A percentile compares a stretch with the other conserved stretches of the same genome.
These are phyloP conservation scores for Leptosphaerulina australis DNA, from an alignment of 2,329 filamentous ascomycete genomes.

Conservation along the genomic window DNA sequence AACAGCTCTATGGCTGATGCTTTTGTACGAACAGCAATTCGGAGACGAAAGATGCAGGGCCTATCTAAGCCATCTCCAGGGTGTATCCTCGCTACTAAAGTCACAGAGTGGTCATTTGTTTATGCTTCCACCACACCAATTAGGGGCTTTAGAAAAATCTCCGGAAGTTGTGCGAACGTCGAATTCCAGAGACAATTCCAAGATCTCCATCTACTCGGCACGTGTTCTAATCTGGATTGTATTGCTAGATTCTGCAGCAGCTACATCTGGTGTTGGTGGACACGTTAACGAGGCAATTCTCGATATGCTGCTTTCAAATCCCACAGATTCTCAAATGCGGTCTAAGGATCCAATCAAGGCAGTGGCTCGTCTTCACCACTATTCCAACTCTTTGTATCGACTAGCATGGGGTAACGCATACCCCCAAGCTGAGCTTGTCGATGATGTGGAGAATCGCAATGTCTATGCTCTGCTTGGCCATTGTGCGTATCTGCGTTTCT, in stretches of 20 bases:
- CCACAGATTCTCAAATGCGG: conserved; percentile 6
- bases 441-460: conserved; percentile 47
- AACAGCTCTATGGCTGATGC: conserved; percentile 47
- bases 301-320: conserved; percentile 16
- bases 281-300: conserved; percentile 39
- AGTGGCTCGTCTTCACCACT: conserved; percentile 41
- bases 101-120: conserved; percentile 17
- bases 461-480: conserved; percentile 41
- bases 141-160: neutral
- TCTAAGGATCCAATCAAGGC: conserved; percentile 16
- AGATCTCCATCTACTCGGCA: conserved; percentile 43
- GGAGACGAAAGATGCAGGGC: conserved; percentile 44
- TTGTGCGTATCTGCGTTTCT: conserved; percentile 41
- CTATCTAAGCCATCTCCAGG: conserved; percentile 42
- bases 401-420: conserved; percentile 45
- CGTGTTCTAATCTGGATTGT: conserved; percentile 46
- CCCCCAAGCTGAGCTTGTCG: conserved; percentile 44
- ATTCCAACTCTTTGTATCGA: conserved; percentile 45
- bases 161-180: neutral
- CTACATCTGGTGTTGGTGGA: conserved; percentile 45
- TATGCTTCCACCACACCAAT: conserved; percentile 7
- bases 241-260: conserved; percentile 37
- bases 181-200: conserved; percentile 2
- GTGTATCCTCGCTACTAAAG: conserved; percentile 41
- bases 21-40: conserved; percentile 49